Conservation (phyloP, 495 filamentous ascomycete genomes). For the Pyronema omphalodes region DNA sequence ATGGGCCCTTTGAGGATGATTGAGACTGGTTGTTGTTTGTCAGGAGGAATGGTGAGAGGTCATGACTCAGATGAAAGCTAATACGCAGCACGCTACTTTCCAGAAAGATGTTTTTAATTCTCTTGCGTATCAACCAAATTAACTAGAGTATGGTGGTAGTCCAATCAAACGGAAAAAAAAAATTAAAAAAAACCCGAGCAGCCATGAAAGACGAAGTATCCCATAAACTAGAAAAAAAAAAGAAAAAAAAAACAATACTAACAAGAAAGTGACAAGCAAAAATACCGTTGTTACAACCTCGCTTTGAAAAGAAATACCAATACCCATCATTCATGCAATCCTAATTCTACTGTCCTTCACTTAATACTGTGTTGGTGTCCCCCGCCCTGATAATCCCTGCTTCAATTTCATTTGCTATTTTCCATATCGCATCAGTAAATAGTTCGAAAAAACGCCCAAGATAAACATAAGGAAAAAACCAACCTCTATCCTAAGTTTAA, state of each 20-base stretch:
- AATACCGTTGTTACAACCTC: neutral
- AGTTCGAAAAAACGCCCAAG: neutral
- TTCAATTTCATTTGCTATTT: slow-evolving; percentile 24
- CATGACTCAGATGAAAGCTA: too few species aligned
- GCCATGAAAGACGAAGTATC: neutral
- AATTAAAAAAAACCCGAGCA: neutral
- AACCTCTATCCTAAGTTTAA: slow-evolving; percentile 85
- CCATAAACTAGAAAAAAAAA: neutral
- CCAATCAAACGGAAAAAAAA: neutral
- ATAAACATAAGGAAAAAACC: slow-evolving; percentile 20
- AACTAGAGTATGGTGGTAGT: too few species aligned
- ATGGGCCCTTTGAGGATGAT: too few species aligned
- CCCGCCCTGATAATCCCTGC: slow-evolving; percentile 22
- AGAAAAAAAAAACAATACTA: neutral
- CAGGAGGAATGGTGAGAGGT: too few species aligned
- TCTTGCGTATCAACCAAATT: too few species aligned
- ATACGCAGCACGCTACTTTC: too few species aligned
- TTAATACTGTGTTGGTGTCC: neutral
- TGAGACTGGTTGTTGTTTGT: too few species aligned
- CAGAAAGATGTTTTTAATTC: too few species aligned
- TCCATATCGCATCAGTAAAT: neutral
- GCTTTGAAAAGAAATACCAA: slow-evolving; percentile 1
- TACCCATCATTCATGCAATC: neutral
- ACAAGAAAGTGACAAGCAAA: neutral
- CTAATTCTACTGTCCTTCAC: neutral